These are phyloP conservation scores for Labyrinthula sp. DNA, from an alignment of 352 stramenopile species.

Conservation along the genomic window DNA sequence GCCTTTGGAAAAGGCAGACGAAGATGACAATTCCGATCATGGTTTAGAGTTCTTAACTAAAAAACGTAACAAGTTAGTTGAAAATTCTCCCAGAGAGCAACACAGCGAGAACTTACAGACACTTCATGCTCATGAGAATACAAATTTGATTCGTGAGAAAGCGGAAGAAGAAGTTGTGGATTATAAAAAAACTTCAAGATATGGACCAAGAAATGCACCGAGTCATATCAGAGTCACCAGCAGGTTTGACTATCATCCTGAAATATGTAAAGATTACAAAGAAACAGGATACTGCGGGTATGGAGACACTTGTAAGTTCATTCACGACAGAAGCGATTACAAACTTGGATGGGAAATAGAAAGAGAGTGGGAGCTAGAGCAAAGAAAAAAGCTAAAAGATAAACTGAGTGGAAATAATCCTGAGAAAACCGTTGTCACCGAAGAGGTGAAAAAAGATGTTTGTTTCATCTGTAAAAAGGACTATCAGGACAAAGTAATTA, in stretches of 20 bases:
- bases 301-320: conserved; percentile 84
- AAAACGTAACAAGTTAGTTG: no score
- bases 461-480: conserved; percentile 66
- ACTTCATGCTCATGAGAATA: no score
- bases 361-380: conserved; percentile 54
- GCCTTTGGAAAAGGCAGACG: no score
- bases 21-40: no score
- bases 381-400: conserved; percentile 55
- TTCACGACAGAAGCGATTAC: conserved; percentile 92
- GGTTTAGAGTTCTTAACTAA: no score
- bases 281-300: conserved; percentile 96
- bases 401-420: conserved; percentile 35
- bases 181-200: conserved; percentile 67
- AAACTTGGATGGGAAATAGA: conserved; percentile 91
- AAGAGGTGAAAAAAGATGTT: conserved; percentile 50
- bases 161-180: conserved; percentile 57
- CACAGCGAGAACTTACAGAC: no score
- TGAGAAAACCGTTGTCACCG: conserved; percentile 33
- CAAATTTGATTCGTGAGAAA: conserved; percentile 36
- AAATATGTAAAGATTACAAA: conserved; percentile 99
- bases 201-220: conserved; percentile 74
- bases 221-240: conserved; percentile 75
- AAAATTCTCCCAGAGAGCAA: no score
- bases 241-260: conserved; percentile 78
- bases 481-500: conserved; percentile 24